These are phyloP conservation scores for Cordyceps fumosorosea DNA, from an alignment of 2,329 filamentous ascomycete species.

Conservation along the genomic window DNA sequence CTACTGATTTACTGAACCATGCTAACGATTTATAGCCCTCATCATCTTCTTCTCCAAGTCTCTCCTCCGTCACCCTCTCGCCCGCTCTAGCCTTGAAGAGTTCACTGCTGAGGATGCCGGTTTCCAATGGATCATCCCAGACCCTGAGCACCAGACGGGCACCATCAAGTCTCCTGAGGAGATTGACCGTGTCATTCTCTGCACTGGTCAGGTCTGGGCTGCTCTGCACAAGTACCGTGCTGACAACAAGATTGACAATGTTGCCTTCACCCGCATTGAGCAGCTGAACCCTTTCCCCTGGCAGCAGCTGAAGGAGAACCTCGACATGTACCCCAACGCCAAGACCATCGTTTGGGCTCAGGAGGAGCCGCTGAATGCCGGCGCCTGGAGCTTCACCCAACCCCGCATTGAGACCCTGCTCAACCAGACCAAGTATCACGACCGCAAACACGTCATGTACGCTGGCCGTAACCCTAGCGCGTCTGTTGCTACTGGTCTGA, in stretches of 20 bases:
- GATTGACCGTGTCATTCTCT: conserved; percentile 91
- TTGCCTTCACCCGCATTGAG: conserved; percentile 91
- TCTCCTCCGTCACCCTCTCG: conserved; percentile 86
- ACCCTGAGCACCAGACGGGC: conserved; percentile 73
- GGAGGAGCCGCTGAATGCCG: conserved; percentile 95
- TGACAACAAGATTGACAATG: conserved; percentile 78
- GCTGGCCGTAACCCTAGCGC: conserved; percentile 90
- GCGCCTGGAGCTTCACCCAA: conserved; percentile 95
- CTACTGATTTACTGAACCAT: not conserved
- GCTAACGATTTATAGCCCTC: conserved; percentile 52
- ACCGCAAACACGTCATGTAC: conserved; percentile 94
- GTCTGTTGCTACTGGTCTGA: conserved; percentile 87
- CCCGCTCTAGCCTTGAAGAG: conserved; percentile 82
- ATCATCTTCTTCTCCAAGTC: conserved; percentile 98
- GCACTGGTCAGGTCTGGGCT: conserved; percentile 89
- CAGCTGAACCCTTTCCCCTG: conserved; percentile 99
- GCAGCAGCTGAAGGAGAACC: conserved; percentile 92
- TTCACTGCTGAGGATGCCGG: conserved; percentile 78
- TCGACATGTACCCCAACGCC: conserved; percentile 94
- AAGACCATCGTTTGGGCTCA: conserved; percentile 97
- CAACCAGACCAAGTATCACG: conserved; percentile 87
- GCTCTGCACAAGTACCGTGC: conserved; percentile 87
- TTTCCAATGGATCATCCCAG: conserved; percentile 95
- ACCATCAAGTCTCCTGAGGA: conserved; percentile 72
- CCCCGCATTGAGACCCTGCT: conserved; percentile 94